phyloP scores from a whole-genome alignment of 169 alveolate species.

The Cryptosporidium sp. region DNA sequence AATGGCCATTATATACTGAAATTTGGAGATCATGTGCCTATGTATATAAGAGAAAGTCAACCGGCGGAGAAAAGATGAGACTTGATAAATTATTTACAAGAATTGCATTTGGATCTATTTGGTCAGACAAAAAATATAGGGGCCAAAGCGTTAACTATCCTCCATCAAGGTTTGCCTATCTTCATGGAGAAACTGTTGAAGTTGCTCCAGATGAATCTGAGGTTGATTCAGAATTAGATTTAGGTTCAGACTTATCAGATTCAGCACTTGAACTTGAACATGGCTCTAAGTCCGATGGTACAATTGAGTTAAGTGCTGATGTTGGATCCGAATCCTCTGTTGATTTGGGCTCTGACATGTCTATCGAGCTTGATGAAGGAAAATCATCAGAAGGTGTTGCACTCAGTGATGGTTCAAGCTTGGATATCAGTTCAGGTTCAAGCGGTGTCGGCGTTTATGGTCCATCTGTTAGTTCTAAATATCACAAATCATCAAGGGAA shows the following conservation, averaged over 20 bases:
- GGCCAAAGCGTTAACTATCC: constrained; percentile 21
- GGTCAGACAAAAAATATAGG: constrained; percentile 55
- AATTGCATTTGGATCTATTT: constrained; percentile 51
- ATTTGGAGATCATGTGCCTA: constrained; percentile 72
- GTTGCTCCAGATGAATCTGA: constrained; percentile 37
- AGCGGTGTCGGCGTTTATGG: neutral
- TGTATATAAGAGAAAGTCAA: constrained; percentile 65
- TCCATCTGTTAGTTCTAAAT: constrained; percentile 5
- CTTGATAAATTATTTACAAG: constrained; percentile 21
- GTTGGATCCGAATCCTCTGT: constrained; percentile 32
- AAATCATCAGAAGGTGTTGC: neutral
- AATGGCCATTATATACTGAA: constrained; percentile 59
- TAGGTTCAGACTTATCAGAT: neutral
- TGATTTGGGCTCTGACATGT: constrained; percentile 8
- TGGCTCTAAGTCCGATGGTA: neutral
- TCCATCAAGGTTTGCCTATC: constrained; percentile 34
- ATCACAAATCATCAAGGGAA: neutral
- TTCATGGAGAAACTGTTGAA: constrained; percentile 70
- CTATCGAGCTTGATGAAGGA: constrained; percentile 27
- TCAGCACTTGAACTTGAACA: neutral
- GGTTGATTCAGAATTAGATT: neutral
- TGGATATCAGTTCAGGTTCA: neutral
- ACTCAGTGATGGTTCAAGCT: neutral
- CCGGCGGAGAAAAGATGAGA: constrained; percentile 23
- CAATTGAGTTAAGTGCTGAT: constrained; percentile 50